These are phyloP conservation scores for Pseudocercospora crystallina DNA, from an alignment of 2,329 filamentous ascomycete genomes.

Conservation along the genomic window DNA sequence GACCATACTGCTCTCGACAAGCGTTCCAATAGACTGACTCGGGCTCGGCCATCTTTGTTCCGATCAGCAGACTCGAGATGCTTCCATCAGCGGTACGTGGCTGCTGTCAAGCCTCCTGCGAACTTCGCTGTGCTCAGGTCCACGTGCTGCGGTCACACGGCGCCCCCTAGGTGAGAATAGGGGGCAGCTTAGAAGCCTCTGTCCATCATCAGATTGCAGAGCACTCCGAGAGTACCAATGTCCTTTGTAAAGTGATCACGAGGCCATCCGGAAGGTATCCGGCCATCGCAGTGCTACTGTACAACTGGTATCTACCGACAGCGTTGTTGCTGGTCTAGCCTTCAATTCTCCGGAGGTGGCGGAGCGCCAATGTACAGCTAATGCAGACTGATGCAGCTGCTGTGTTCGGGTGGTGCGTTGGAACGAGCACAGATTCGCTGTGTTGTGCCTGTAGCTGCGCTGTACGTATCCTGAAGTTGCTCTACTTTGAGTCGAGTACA, in stretches of 20 bases:
- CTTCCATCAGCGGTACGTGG: neutral
- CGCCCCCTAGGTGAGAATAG: too few relatives aligned
- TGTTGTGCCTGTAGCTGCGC: neutral
- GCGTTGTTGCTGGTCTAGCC: constrained; percentile 6
- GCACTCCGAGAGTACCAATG: too few relatives aligned
- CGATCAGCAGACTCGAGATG: constrained; percentile 2
- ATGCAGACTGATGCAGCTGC: constrained; percentile 8
- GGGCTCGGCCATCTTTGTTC: neutral
- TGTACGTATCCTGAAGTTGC: too few relatives aligned
- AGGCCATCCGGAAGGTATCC: too few relatives aligned
- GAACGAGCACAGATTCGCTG: constrained; percentile 7
- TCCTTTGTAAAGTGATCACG: too few relatives aligned
- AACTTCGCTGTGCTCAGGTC: neutral
- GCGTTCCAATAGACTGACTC: constrained; percentile 7
- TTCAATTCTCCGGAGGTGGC: constrained; percentile 14
- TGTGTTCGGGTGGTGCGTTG: constrained; percentile 11
- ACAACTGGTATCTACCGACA: too few relatives aligned
- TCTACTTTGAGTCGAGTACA: too few relatives aligned
- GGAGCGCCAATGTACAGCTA: constrained; percentile 8
- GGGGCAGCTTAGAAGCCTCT: too few relatives aligned
- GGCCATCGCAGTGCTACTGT: too few relatives aligned
- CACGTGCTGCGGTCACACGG: neutral
- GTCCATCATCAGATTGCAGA: too few relatives aligned
- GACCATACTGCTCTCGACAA: neutral
- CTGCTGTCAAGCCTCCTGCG: neutral